phyloP scores from a whole-genome alignment of 202 grass and related monocot genomes.

The Schoenoplectus tabernaemontani region DNA sequence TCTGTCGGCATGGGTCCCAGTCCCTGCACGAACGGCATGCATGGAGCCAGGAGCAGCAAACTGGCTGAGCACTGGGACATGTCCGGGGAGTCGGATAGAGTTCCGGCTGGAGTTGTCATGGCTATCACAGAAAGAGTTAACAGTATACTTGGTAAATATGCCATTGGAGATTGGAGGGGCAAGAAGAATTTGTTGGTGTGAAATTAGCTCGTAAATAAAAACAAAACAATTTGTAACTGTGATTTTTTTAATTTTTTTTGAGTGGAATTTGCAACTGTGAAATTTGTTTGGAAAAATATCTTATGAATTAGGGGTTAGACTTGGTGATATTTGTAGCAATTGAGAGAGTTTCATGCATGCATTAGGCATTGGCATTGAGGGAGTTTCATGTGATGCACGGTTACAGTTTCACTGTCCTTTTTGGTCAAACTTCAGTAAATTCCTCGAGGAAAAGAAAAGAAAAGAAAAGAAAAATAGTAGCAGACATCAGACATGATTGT shows the following conservation, averaged over 20 bases:
- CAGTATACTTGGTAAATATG: conserved; percentile 2
- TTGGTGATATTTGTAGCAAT: neutral
- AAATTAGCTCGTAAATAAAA: neutral
- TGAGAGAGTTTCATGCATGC: conserved; percentile 10
- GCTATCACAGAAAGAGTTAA: neutral
- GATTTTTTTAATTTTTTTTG: no score
- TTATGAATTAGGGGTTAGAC: neutral
- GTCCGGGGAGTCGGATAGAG: neutral
- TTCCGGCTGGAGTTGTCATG: neutral
- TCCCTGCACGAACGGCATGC: conserved; percentile 44
- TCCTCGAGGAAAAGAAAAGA: neutral
- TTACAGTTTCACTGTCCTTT: conserved; percentile 12
- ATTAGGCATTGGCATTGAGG: conserved; percentile 6
- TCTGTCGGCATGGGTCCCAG: conserved; percentile 27
- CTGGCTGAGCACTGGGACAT: conserved; percentile 31
- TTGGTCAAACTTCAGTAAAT: neutral
- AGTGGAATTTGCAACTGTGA: neutral
- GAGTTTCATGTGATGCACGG: conserved; percentile 1
- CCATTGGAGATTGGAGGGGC: neutral
- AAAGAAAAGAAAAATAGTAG: no score
- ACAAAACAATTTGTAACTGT: neutral
- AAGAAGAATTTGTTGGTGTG: neutral
- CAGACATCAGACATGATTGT: neutral
- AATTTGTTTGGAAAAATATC: conserved; percentile 12
- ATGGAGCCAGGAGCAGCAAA: conserved; percentile 51